Evolutionary conservation across 306 rosid genomes (phyloP).

Genomic region (Casuarina glauca): DNA sequence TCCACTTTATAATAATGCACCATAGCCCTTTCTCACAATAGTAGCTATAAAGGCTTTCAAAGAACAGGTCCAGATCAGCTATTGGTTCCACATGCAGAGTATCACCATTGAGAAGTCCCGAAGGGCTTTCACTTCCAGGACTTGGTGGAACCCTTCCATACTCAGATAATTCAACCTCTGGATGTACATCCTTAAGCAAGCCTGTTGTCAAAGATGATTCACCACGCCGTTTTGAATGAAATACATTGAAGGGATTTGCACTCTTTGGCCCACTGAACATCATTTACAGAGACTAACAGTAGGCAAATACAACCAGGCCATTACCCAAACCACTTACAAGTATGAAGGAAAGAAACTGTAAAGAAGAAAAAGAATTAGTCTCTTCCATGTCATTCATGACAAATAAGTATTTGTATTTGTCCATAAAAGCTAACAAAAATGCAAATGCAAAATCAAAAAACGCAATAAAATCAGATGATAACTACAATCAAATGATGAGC

Average conservation of each 20-base stretch:
- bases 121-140: constrained; percentile 86
- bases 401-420: not conserved
- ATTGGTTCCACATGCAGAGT: constrained; percentile 71
- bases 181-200: constrained; percentile 58
- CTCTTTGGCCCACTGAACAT: constrained; percentile 68
- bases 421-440: not conserved
- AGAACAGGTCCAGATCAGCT: constrained; percentile 92
- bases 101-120: constrained; percentile 80
- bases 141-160: constrained; percentile 64
- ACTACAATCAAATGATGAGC: not conserved
- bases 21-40: constrained; percentile 93
- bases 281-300: constrained; percentile 60
- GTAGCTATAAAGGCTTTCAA: constrained; percentile 86
- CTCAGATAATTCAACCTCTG: constrained; percentile 74
- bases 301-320: constrained; percentile 64
- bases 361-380: constrained; percentile 22
- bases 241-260: constrained; percentile 40
- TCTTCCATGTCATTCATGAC: constrained; percentile 10
- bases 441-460: not conserved
- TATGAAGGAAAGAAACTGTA: constrained; percentile 34
- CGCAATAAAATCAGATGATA: not conserved
- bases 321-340: constrained; percentile 50
- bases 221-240: constrained; percentile 56
- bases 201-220: constrained; percentile 57
- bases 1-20: constrained; percentile 88